Percentiles rank a stretch among this genome's conserved stretches.
These are phyloP conservation scores for Fusarium neocosmosporiellum DNA, from an alignment of 2,329 filamentous ascomycete genomes.

Conservation along the genomic window DNA sequence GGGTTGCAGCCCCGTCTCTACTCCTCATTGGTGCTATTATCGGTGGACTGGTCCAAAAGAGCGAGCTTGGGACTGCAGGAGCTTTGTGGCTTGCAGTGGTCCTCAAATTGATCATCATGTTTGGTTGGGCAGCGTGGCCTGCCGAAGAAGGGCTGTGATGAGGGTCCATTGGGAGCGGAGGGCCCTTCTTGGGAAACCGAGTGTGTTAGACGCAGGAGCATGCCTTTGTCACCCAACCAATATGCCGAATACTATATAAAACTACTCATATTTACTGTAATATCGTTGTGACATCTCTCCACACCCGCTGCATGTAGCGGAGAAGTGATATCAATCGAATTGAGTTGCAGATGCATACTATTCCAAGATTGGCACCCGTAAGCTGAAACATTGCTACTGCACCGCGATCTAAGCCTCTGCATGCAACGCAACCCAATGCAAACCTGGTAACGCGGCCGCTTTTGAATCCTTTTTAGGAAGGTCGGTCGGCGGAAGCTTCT, in stretches of 20 bases:
- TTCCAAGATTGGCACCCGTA: neutral
- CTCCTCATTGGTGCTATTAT: constrained; percentile 62
- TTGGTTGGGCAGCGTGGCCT: constrained; percentile 72
- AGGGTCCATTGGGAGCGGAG: neutral
- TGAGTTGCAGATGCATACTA: neutral
- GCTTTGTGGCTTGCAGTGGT: constrained; percentile 70
- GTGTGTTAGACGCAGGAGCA: neutral
- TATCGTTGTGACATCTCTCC: neutral
- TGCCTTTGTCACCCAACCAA: neutral
- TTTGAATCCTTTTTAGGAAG: neutral
- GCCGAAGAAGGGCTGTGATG: constrained; percentile 48
- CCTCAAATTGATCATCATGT: constrained; percentile 66
- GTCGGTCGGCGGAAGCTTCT: neutral
- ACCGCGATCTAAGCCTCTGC: neutral
- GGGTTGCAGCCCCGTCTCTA: constrained; percentile 61
- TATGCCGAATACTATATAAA: neutral
- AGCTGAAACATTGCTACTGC: neutral
- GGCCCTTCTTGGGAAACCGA: neutral
- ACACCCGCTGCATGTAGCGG: neutral
- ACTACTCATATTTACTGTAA: neutral
- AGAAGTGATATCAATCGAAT: neutral
- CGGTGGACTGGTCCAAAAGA: constrained; percentile 63
- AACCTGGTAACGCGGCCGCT: neutral
- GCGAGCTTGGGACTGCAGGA: constrained; percentile 59
- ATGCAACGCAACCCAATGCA: neutral